Percentiles rank a stretch among this genome's conserved stretches.
Conservation (phyloP, 2,329 filamentous ascomycete genomes). For the Exophiala dermatitidis region DNA sequence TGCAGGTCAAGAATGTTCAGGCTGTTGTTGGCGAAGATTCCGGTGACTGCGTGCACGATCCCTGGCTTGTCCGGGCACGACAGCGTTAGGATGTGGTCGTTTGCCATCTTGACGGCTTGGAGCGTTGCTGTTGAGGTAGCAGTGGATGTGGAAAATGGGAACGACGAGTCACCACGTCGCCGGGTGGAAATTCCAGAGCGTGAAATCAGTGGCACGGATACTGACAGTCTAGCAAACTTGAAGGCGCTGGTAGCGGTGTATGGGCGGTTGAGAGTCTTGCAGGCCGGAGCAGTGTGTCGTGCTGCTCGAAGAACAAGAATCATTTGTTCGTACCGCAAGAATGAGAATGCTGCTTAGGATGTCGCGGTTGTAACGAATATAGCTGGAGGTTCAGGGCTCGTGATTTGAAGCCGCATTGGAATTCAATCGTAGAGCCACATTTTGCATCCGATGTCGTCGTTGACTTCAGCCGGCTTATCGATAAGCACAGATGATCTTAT, state of each 20-base stretch:
- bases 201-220: not conserved
- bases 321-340: slow-evolving; percentile 1
- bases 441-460: not conserved
- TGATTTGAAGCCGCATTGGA: not conserved
- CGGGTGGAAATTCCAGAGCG: not conserved
- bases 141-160: not conserved
- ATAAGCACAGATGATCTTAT: not conserved
- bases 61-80: slow-evolving; percentile 79
- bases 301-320: not conserved
- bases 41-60: slow-evolving; percentile 78
- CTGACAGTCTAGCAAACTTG: not conserved
- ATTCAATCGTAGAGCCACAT: not conserved
- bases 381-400: not conserved
- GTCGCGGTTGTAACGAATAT: too few relatives aligned
- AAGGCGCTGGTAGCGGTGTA: too few relatives aligned
- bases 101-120: slow-evolving; percentile 27
- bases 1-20: slow-evolving; percentile 79
- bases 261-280: not conserved
- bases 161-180: not conserved
- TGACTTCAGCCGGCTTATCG: not conserved
- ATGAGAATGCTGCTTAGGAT: not conserved
- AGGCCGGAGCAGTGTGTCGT: slow-evolving; percentile 4
- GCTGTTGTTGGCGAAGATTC: slow-evolving; percentile 62
- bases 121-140: not conserved
- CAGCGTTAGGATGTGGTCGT: slow-evolving; percentile 68